A percentile compares a stretch with the other conserved stretches of the same genome.
These are phyloP conservation scores for Aureobasidium sp. DNA, from an alignment of 2,329 filamentous ascomycete genomes.

Conservation along the genomic window DNA sequence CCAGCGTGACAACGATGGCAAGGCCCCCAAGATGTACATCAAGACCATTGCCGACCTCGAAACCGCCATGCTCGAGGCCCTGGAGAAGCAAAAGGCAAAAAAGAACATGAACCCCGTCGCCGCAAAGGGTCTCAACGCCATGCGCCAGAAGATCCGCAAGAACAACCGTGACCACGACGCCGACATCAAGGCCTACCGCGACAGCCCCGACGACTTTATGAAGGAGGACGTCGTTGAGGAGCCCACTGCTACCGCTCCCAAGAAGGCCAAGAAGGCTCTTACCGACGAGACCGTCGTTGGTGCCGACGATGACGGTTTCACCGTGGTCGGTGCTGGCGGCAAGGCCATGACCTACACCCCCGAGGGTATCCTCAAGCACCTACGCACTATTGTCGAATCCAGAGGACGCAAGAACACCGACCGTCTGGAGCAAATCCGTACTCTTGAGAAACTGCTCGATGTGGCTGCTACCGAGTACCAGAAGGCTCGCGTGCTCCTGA, in stretches of 20 bases:
- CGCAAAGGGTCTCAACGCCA: constrained; percentile 85
- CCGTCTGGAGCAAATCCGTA: constrained; percentile 83
- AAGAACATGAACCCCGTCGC: constrained; percentile 94
- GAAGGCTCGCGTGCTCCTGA: constrained; percentile 82
- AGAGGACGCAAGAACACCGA: constrained; percentile 99
- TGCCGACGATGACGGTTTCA: constrained; percentile 77
- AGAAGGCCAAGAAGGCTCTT: constrained; percentile 37
- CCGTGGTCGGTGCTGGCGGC: constrained; percentile 79
- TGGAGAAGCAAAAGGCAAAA: constrained; percentile 94
- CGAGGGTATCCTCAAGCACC: constrained; percentile 96
- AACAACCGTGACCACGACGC: constrained; percentile 90
- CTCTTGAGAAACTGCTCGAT: constrained; percentile 92
- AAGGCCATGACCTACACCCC: constrained; percentile 86
- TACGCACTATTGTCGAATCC: constrained; percentile 86
- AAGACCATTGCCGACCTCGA: constrained; percentile 89
- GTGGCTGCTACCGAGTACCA: constrained; percentile 89
- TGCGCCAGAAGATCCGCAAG: constrained; percentile 98
- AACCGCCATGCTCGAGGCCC: constrained; percentile 85
- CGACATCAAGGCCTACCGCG: constrained; percentile 80
- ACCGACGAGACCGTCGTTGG: constrained; percentile 42
- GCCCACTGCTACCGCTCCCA: constrained; percentile 44
- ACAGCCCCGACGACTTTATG: constrained; percentile 81
- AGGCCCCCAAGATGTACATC: constrained; percentile 83
- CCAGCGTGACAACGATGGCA: constrained; percentile 53
- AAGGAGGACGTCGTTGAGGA: constrained; percentile 72